phyloP scores from a whole-genome alignment of 2,329 filamentous ascomycete species.

The Hansfordia pulvinata region DNA sequence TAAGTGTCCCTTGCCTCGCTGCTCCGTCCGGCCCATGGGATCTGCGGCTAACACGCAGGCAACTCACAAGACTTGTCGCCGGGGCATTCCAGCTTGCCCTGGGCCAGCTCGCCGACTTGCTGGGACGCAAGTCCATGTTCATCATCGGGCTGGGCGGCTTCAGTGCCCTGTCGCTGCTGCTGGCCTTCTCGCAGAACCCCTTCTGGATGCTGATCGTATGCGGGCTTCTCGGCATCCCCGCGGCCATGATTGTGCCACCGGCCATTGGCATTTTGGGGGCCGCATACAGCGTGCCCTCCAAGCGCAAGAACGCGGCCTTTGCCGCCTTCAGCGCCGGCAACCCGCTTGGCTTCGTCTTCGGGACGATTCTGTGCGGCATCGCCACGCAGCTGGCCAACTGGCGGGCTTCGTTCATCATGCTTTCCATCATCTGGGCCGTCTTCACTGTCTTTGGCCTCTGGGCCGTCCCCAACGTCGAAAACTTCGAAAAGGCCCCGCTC shows the following conservation, averaged over 20 bases:
- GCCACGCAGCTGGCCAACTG: constrained; percentile 47
- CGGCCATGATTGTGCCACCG: constrained; percentile 48
- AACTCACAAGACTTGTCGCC: constrained; percentile 34
- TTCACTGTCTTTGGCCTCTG: constrained; percentile 44
- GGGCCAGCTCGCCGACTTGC: constrained; percentile 50
- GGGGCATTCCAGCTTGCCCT: constrained; percentile 55
- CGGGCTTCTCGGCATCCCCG: constrained; percentile 50
- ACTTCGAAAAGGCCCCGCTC: constrained; percentile 22
- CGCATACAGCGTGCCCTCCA: constrained; percentile 42
- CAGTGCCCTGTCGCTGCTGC: constrained; percentile 38
- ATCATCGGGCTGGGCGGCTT: constrained; percentile 46
- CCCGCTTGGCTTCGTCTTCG: constrained; percentile 22
- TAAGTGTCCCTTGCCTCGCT: constrained; percentile 15
- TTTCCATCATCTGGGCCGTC: constrained; percentile 49
- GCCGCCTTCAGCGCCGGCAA: constrained; percentile 20
- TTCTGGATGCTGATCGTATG: constrained; percentile 49
- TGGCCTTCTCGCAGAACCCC: constrained; percentile 44
- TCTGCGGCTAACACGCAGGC: too few species aligned
- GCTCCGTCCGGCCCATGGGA: background rate
- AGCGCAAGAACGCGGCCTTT: constrained; percentile 20
- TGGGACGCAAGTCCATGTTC: constrained; percentile 49
- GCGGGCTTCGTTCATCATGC: constrained; percentile 47
- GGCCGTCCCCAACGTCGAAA: constrained; percentile 43
- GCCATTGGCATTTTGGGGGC: constrained; percentile 50
- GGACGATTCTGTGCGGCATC: constrained; percentile 46